Evolutionary conservation across 75 land plant species (phyloP).

Genomic region (Cunninghamia lanceolata): DNA sequence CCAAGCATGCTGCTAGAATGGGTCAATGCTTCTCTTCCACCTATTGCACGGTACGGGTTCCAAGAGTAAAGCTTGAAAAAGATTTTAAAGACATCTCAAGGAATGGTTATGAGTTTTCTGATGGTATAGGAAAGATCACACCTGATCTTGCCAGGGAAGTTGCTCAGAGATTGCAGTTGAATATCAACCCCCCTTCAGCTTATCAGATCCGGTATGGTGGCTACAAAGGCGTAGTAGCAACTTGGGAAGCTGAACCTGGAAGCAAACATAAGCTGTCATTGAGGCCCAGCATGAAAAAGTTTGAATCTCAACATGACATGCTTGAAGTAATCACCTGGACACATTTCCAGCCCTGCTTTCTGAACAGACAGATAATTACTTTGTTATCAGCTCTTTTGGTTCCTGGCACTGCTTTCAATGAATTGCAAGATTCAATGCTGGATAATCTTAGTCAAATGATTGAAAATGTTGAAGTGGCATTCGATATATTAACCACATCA

Average conservation of each 20-base stretch:
- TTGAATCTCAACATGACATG: conserved; percentile 51
- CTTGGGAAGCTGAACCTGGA: conserved; percentile 41
- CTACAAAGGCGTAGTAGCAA: conserved; percentile 86
- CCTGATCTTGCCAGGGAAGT: conserved; percentile 78
- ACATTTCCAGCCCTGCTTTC: conserved; percentile 71
- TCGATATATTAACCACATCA: conserved; percentile 57
- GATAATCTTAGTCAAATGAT: conserved; percentile 53
- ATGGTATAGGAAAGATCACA: conserved; percentile 83
- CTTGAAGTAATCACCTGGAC: conserved; percentile 86
- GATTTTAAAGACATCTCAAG: conserved; percentile 48
- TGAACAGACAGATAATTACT: conserved; percentile 82
- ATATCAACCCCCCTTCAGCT: conserved; percentile 57
- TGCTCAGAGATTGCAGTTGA: conserved; percentile 48
- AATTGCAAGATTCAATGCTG: conserved; percentile 71
- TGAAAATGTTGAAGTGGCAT: conserved; percentile 50
- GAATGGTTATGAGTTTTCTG: conserved; percentile 68
- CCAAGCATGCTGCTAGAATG: conserved; percentile 95
- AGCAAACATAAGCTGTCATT: conserved; percentile 46
- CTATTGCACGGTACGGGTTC: conserved; percentile 66
- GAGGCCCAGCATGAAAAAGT: conserved; percentile 87
- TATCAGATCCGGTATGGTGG: conserved; percentile 96
- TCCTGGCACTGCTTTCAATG: conserved; percentile 49
- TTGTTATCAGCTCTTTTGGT: conserved; percentile 70
- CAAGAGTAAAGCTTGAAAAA: conserved; percentile 24
- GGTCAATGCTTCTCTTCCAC: conserved; percentile 94